Conservation (phyloP, 2,329 filamentous ascomycete species). For the Aspergillus sergii region DNA sequence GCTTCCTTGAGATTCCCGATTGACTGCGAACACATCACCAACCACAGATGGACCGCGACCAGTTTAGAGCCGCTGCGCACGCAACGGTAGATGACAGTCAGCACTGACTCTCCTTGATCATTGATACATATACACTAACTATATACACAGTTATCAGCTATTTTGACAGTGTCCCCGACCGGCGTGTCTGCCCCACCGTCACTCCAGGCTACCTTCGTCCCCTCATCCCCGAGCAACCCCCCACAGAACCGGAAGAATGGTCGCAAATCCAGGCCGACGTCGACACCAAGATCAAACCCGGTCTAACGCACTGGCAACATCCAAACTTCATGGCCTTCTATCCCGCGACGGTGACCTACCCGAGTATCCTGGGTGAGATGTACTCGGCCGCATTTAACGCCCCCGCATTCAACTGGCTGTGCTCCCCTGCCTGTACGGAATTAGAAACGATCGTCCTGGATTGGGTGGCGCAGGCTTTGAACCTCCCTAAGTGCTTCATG, state of each 20-base stretch:
- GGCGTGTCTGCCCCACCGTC: slow-evolving; percentile 74
- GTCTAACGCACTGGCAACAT: slow-evolving; percentile 91
- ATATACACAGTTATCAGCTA: slow-evolving; percentile 73
- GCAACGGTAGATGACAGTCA: slow-evolving; percentile 80
- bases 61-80: slow-evolving; percentile 77
- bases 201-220: slow-evolving; percentile 83
- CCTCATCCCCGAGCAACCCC: slow-evolving; percentile 71
- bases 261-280: slow-evolving; percentile 79
- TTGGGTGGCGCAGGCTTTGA: slow-evolving; percentile 80
- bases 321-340: slow-evolving; percentile 98
- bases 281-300: slow-evolving; percentile 82
- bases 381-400: slow-evolving; percentile 87
- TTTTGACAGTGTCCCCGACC: slow-evolving; percentile 72
- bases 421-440: slow-evolving; percentile 87
- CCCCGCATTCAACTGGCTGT: slow-evolving; percentile 97
- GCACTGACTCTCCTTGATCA: slow-evolving; percentile 31
- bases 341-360: slow-evolving; percentile 78
- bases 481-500: slow-evolving; percentile 71
- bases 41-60: slow-evolving; percentile 69
- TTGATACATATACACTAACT: slow-evolving; percentile 1
- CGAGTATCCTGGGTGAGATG: slow-evolving; percentile 85
- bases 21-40: background rate
- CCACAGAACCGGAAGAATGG: slow-evolving; percentile 71
- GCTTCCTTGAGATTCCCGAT: background rate
- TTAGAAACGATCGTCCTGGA: slow-evolving; percentile 91